phyloP scores from a whole-genome alignment of 371 early-diverging fungal genomes.

The Mucor irregularis region DNA sequence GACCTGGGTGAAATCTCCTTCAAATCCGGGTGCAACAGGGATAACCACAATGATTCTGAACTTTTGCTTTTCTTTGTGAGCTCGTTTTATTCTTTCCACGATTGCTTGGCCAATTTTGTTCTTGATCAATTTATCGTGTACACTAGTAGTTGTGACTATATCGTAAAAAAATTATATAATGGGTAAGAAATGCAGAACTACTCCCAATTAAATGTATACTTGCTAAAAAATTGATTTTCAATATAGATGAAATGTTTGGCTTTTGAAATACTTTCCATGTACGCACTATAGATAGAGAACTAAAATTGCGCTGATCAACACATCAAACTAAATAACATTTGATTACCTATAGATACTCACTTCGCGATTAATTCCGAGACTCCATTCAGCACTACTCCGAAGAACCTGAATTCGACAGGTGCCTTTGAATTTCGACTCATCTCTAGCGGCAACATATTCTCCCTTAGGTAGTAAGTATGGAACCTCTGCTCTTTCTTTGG shows the following conservation, averaged over 20 bases:
- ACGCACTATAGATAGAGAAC: conserved; percentile 84
- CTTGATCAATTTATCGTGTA: conserved; percentile 40
- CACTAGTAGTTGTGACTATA: conserved; percentile 46
- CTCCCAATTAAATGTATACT: conserved; percentile 4
- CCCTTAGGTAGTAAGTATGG: conserved; percentile 79
- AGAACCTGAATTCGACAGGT: conserved; percentile 71
- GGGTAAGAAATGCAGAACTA: not conserved
- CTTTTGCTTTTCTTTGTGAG: conserved; percentile 62
- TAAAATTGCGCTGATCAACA: conserved; percentile 19
- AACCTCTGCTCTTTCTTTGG: conserved; percentile 55
- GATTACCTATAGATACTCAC: not conserved
- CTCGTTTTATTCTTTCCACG: conserved; percentile 77
- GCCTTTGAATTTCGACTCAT: conserved; percentile 65
- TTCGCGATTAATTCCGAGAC: conserved; percentile 37
- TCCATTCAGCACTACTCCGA: conserved; percentile 72
- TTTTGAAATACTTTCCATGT: conserved; percentile 72
- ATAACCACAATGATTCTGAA: conserved; percentile 87
- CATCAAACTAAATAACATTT: not conserved
- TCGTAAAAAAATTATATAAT: not conserved
- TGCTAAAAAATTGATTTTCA: conserved; percentile 95
- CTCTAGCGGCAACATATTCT: conserved; percentile 67
- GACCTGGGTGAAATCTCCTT: conserved; percentile 71
- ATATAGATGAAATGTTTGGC: conserved; percentile 92
- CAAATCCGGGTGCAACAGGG: conserved; percentile 90
- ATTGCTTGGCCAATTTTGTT: conserved; percentile 64